Evolutionary conservation across 1,284 basidiomycete genomes (phyloP).

Genomic region (Cutaneotrichosporon sp.): DNA sequence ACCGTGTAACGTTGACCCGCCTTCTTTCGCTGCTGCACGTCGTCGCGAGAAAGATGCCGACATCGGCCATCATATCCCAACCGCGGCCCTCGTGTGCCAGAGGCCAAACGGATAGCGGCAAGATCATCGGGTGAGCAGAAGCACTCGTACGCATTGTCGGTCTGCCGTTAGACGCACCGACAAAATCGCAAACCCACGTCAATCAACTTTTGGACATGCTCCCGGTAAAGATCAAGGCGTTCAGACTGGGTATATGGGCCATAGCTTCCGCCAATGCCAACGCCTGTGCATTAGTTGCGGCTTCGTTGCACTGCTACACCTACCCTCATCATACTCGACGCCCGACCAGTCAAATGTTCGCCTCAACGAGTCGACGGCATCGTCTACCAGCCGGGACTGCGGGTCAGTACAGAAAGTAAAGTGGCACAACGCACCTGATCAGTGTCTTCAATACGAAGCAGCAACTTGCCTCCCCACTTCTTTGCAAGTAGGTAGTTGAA

Average conservation of each 20-base stretch:
- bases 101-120: slow-evolving; percentile 59
- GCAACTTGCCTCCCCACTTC: slow-evolving; percentile 74
- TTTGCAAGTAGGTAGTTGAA: slow-evolving; percentile 86
- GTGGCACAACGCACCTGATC: slow-evolving; percentile 66
- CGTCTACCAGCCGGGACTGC: slow-evolving; percentile 72
- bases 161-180: slow-evolving; percentile 49
- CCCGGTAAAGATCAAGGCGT: slow-evolving; percentile 73
- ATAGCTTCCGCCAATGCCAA: neutral
- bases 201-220: slow-evolving; percentile 67
- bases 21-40: slow-evolving; percentile 65
- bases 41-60: slow-evolving; percentile 76
- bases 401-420: slow-evolving; percentile 6
- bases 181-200: slow-evolving; percentile 53
- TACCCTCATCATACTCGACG: slow-evolving; percentile 86
- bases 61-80: slow-evolving; percentile 79
- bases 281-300: neutral
- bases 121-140: slow-evolving; percentile 77
- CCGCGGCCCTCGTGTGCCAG: slow-evolving; percentile 66
- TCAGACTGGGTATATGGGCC: slow-evolving; percentile 61
- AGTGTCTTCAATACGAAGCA: slow-evolving; percentile 91
- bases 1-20: slow-evolving; percentile 74
- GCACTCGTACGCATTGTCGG: slow-evolving; percentile 86
- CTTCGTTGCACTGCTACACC: too few species aligned
- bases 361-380: slow-evolving; percentile 74
- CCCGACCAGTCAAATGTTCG: slow-evolving; percentile 85